These are phyloP conservation scores for Xylaria sp. DNA, from an alignment of 2,329 filamentous ascomycete species.

Conservation along the genomic window DNA sequence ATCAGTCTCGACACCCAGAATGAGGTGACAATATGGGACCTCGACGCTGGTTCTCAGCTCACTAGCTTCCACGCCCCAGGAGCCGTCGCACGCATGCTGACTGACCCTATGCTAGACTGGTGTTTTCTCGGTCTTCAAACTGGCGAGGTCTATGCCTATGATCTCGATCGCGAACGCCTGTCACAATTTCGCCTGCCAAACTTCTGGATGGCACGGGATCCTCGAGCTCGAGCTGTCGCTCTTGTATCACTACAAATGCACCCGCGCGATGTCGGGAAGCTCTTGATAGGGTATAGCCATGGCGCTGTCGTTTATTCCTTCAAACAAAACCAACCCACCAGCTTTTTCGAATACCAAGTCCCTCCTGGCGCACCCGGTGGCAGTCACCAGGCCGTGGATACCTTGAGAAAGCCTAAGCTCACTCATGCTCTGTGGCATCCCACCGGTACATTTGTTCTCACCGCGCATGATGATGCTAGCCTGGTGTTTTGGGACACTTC, in stretches of 20 bases:
- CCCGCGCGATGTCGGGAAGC: constrained; percentile 88
- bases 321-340: constrained; percentile 83
- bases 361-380: constrained; percentile 86
- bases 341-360: constrained; percentile 85
- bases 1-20: constrained; percentile 86
- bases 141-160: constrained; percentile 91
- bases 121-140: constrained; percentile 84
- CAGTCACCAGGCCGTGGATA: constrained; percentile 71
- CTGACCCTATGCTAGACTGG: constrained; percentile 94
- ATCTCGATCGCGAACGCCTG: constrained; percentile 82
- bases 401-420: constrained; percentile 75
- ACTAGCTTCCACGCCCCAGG: constrained; percentile 81
- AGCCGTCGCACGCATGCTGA: constrained; percentile 76
- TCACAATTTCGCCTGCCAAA: constrained; percentile 85
- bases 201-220: constrained; percentile 81
- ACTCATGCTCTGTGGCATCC: constrained; percentile 94
- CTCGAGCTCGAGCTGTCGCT: constrained; percentile 67
- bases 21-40: constrained; percentile 84
- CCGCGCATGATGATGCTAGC: constrained; percentile 89
- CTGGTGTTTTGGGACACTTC: constrained; percentile 89
- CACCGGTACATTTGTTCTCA: constrained; percentile 87
- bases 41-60: constrained; percentile 74
- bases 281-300: constrained; percentile 89
- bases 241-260: constrained; percentile 86
- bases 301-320: constrained; percentile 93